Base-by-base conservation (phyloP, 768 basidiomycete genomes). In the Tulasnella sp. region DNA sequence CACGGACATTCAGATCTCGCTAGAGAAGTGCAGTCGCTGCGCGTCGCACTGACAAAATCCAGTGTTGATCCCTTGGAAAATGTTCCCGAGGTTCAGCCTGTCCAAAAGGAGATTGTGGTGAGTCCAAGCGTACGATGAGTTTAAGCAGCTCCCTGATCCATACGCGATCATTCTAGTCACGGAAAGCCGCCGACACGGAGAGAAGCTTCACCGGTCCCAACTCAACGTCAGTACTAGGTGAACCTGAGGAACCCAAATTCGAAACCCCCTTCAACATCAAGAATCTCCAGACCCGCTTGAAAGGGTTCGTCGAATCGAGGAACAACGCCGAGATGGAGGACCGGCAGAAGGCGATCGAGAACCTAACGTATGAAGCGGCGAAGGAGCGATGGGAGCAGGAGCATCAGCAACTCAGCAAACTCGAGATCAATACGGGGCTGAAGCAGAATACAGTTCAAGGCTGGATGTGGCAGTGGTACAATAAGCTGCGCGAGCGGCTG, bases 401-500 rank as follows among this genome's bases (percentile, higher is more conserved):
- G 66, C 72, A 77, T 8, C 76, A 83, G 59, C 51, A 76, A 53
- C 75, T 79, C 4, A 73, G 77, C 27, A 74, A 85, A 17, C 84
- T 84, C 13, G 64, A 88, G 23, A 77, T 70, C 26, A 75, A 73
- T 61, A 71, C 71, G 19, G 71, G 72, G 34, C 71, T 82, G 54
- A 74, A 73, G 45, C 71, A 74, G 27, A 72, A 73, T 15, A 77
- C 81, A 63, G 72, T 94, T 24, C 82, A 83, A 64, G 70, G 72
- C 42, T 86, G 85, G 86, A 89, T 95, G 87, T 90, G 86, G 85
- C 73, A 80, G 5, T 95, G 91, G 91, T 85, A 91, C 66, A 66
- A 71, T 17, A 76, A 77, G 63, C 75, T 93, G n/a, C 70, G 75
- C 27, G 68, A 50, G 3, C 74, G 80, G 4, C 69, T 86, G 4